Base-by-base conservation (phyloP, 768 basidiomycete genomes). In the Coprinopsis sp. region DNA sequence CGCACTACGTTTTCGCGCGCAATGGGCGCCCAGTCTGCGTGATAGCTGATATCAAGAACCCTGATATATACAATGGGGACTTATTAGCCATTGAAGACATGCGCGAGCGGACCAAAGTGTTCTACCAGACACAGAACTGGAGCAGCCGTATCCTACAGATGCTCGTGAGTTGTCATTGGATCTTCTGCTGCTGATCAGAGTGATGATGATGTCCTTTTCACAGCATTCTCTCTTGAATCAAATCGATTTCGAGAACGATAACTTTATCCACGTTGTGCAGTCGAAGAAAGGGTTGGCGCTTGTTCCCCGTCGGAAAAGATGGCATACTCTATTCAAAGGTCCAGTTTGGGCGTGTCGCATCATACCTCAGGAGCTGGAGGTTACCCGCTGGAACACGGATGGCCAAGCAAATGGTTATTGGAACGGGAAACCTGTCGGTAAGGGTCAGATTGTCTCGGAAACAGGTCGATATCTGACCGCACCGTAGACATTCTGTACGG, bases 391-490 rank as follows among this genome's bases (percentile, higher is more conserved):
- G 42, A 54, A 58, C 14, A 30, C 31, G 34, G 55, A 49, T 14
- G 53, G 59, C 27, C 59, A 64, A 16, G 56, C 67, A 37, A 52
- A 62, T 18, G 72, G 68, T 1, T 55, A 64, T 24, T 73, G 70
- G 68, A 63, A 64, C 23, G 68, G 65, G 8, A 62, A 57, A 47
- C 61, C 65, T 59, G 68, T 67, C 43, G 65, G 67, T 66, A 52
- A 49, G 66, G 6, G 19, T 25, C 18, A 39, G n/a, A n/a, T n/a
- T n/a, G n/a, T n/a, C n/a, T n/a, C n/a, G n/a, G n/a, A n/a, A n/a
- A n/a, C n/a, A n/a, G n/a, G 6, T 39, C 38, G 23, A 16, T 28
- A 8, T 30, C n/a, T 12, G 6, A 28, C 27, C 19, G 40, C 10
- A 24, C 8, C 25, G 10, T 45, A 67, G 69, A 72, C 51, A 54